Conservation (phyloP, 1,139 yeast species). For the Eremothecium sinecaudum region DNA sequence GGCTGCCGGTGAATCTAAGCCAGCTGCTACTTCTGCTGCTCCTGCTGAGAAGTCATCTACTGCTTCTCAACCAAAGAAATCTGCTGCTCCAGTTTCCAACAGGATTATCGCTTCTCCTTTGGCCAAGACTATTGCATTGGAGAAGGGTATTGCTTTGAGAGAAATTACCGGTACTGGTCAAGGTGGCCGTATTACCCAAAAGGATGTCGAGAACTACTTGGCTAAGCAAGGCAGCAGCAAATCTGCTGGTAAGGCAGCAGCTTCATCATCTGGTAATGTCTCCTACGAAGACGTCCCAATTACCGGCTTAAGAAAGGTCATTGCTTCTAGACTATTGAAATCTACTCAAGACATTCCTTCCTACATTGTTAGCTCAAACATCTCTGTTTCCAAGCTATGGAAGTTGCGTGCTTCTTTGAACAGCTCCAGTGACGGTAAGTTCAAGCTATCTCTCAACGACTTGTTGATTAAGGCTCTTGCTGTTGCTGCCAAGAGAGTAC, state of each 20-base stretch:
- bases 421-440: constrained; percentile 75
- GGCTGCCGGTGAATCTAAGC: constrained; percentile 34
- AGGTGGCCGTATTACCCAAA: constrained; percentile 83
- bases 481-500: constrained; percentile 80
- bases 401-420: constrained; percentile 88
- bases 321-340: constrained; percentile 78
- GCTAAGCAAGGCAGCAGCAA: constrained; percentile 29
- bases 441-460: constrained; percentile 89
- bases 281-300: constrained; percentile 75
- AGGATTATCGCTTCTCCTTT: constrained; percentile 91
- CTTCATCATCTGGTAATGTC: constrained; percentile 47
- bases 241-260: constrained; percentile 35
- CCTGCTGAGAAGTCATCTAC: constrained; percentile 21
- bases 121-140: constrained; percentile 89
- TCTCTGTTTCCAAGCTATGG: constrained; percentile 81
- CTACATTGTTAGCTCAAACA: constrained; percentile 78
- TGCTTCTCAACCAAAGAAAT: constrained; percentile 13
- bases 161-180: constrained; percentile 90
- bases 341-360: constrained; percentile 86
- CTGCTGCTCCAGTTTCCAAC: constrained; percentile 36
- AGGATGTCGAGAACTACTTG: constrained; percentile 70
- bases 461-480: constrained; percentile 90
- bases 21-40: constrained; percentile 22
- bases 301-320: constrained; percentile 87
- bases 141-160: constrained; percentile 81